Evolutionary conservation across 2,329 filamentous ascomycete species (phyloP).

Genomic region (Colletotrichum sojae): DNA sequence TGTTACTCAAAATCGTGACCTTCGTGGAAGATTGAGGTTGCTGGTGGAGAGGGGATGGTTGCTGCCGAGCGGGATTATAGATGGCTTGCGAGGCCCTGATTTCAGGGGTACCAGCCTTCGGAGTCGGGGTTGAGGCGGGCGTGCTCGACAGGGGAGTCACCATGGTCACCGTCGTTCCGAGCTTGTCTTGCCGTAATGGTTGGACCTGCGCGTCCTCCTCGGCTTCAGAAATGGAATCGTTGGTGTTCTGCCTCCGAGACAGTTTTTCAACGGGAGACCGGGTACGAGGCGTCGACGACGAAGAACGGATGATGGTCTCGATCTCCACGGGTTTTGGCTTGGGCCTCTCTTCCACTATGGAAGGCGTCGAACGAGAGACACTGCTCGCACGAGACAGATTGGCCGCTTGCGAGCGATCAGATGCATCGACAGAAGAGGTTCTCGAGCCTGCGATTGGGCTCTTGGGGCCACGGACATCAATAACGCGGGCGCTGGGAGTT

Average conservation of each 20-base stretch:
- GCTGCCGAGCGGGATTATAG: slow-evolving; percentile 40
- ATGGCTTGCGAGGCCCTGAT: slow-evolving; percentile 42
- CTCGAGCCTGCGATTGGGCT: slow-evolving; percentile 65
- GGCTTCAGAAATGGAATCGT: slow-evolving; percentile 59
- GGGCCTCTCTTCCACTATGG: slow-evolving; percentile 56
- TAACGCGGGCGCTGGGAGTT: slow-evolving; percentile 68
- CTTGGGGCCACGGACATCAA: slow-evolving; percentile 68
- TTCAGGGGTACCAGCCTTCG: slow-evolving; percentile 29
- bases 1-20: slow-evolving; percentile 51
- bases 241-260: slow-evolving; percentile 47
- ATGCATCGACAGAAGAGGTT: slow-evolving; percentile 61
- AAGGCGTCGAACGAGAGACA: slow-evolving; percentile 53
- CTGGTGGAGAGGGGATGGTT: slow-evolving; percentile 43
- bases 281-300: slow-evolving; percentile 43
- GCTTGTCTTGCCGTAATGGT: slow-evolving; percentile 22
- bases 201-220: slow-evolving; percentile 53
- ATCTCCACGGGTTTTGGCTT: slow-evolving; percentile 45
- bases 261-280: slow-evolving; percentile 51
- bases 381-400: slow-evolving; percentile 59
- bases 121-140: slow-evolving; percentile 22
- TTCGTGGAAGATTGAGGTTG: slow-evolving; percentile 49
- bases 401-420: slow-evolving; percentile 58
- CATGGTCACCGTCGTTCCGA: slow-evolving; percentile 20
- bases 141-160: slow-evolving; percentile 7
- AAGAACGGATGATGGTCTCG: slow-evolving; percentile 37